Conservation (phyloP, 2,329 filamentous ascomycete genomes). For the Trichothecium sympodiale region DNA sequence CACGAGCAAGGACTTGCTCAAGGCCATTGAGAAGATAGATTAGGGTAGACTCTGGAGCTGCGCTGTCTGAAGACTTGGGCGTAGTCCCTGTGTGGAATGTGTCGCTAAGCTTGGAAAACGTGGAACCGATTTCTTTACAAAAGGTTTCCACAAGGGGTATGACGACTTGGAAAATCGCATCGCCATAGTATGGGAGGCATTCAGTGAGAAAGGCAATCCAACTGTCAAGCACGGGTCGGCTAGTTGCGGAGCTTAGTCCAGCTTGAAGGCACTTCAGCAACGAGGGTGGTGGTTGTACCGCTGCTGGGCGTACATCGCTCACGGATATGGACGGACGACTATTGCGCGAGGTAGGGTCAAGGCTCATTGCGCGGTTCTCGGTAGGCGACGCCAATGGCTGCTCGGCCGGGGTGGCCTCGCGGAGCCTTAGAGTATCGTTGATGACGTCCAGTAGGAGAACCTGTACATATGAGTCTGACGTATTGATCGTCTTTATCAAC, state of each 20-base stretch:
- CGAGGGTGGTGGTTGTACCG: conserved; percentile 46
- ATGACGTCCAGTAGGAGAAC: conserved; percentile 70
- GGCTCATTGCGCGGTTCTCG: conserved; percentile 33
- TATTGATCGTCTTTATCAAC: conserved; percentile 48
- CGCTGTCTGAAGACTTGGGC: conserved; percentile 12
- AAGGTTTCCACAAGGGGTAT: conserved; percentile 86
- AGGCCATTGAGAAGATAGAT: conserved; percentile 87
- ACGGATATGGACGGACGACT: conserved; percentile 25
- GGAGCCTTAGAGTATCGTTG: conserved; percentile 60
- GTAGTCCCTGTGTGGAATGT: conserved; percentile 39
- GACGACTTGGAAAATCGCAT: conserved; percentile 79
- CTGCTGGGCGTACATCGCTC: conserved; percentile 13
- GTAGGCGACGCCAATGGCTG: conserved; percentile 30
- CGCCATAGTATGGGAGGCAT: conserved; percentile 72
- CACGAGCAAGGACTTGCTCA: conserved; percentile 79
- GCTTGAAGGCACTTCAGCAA: conserved; percentile 78
- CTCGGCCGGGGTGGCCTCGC: conserved; percentile 30
- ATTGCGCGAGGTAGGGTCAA: conserved; percentile 26
- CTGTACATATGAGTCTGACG: conserved; percentile 60
- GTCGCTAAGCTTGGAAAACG: conserved; percentile 59
- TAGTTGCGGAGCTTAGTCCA: conserved; percentile 65
- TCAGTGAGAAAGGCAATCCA: conserved; percentile 83
- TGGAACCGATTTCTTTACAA: conserved; percentile 62
- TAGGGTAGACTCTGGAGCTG: conserved; percentile 55
- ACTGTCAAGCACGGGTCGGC: conserved; percentile 71